Percentiles rank a stretch among this genome's conserved stretches.
These are phyloP conservation scores for Boletus pseudopeckii DNA, from an alignment of 768 basidiomycete species.

Conservation along the genomic window DNA sequence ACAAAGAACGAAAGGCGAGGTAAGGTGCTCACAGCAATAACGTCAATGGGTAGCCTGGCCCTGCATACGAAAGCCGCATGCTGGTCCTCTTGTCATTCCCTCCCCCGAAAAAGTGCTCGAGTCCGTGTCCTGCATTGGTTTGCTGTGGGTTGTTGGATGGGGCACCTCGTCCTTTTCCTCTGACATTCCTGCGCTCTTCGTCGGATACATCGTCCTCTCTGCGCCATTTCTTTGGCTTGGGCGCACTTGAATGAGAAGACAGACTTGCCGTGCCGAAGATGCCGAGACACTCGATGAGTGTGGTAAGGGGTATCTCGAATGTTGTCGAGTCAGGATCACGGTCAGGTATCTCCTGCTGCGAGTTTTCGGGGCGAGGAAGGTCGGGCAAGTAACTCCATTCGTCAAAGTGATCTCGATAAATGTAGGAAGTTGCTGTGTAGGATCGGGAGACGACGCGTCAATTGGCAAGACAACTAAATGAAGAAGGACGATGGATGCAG, in stretches of 20 bases:
- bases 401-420: conserved; percentile 75
- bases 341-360: conserved; percentile 19
- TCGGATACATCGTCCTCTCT: conserved; percentile 47
- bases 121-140: conserved; percentile 14
- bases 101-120: conserved; percentile 60
- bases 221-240: conserved; percentile 48
- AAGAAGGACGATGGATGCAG: neutral
- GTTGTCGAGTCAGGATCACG: conserved; percentile 32
- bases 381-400: conserved; percentile 66
- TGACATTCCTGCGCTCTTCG: conserved; percentile 33
- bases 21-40: conserved; percentile 65
- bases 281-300: conserved; percentile 86
- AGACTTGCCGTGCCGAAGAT: conserved; percentile 80
- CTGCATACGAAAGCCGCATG: conserved; percentile 81
- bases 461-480: neutral
- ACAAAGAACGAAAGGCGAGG: neutral
- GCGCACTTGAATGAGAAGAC: conserved; percentile 26
- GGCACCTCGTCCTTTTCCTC: conserved; percentile 25
- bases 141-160: conserved; percentile 19
- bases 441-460: neutral
- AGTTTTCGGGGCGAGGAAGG: conserved; percentile 22
- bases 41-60: conserved; percentile 73
- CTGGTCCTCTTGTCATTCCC: conserved; percentile 64
- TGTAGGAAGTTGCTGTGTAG: conserved; percentile 74
- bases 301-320: conserved; percentile 83